Conservation (phyloP, 148 eudicot species). For the Nepenthes gracilis region DNA sequence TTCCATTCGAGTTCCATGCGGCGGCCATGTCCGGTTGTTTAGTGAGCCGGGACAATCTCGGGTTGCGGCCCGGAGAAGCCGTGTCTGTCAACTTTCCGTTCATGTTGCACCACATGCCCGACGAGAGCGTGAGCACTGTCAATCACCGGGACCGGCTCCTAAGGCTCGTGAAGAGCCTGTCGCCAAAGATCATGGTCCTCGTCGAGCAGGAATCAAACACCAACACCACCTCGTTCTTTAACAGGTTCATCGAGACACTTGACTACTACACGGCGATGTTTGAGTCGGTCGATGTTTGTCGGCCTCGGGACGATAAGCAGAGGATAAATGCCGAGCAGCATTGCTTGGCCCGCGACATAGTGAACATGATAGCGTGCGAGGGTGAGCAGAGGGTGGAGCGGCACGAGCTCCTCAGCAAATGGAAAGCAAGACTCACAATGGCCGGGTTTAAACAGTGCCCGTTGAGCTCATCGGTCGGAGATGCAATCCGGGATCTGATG, state of each 20-base stretch:
- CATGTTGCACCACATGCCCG: conserved; percentile 93
- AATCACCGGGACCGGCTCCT: conserved; percentile 80
- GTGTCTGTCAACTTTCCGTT: conserved; percentile 79
- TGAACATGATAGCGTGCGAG: conserved; percentile 88
- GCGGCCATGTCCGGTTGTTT: conserved; percentile 70
- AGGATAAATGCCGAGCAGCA: conserved; percentile 81
- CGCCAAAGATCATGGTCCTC: conserved; percentile 64
- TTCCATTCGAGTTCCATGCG: conserved; percentile 63
- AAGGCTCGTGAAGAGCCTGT: conserved; percentile 61
- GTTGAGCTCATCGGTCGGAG: conserved; percentile 31
- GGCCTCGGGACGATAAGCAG: conserved; percentile 42
- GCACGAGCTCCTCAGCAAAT: conserved; percentile 80
- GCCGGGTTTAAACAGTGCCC: conserved; percentile 52
- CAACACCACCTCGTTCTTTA: conserved; percentile 57
- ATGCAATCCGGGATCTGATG: conserved; percentile 31
- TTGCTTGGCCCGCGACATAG: conserved; percentile 83
- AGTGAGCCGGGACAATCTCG: conserved; percentile 46
- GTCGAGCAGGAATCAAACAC: conserved; percentile 93
- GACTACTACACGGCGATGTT: conserved; percentile 86
- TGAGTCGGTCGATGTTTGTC: conserved; percentile 71
- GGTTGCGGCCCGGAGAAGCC: conserved; percentile 44
- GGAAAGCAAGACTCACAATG: conserved; percentile 68
- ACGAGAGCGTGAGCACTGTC: conserved; percentile 74
- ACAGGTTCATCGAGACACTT: conserved; percentile 55
- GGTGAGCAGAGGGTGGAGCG: conserved; percentile 73